Evolutionary conservation across 2,329 filamentous ascomycete genomes (phyloP).

Genomic region (Aspergillus pseudotamarii): DNA sequence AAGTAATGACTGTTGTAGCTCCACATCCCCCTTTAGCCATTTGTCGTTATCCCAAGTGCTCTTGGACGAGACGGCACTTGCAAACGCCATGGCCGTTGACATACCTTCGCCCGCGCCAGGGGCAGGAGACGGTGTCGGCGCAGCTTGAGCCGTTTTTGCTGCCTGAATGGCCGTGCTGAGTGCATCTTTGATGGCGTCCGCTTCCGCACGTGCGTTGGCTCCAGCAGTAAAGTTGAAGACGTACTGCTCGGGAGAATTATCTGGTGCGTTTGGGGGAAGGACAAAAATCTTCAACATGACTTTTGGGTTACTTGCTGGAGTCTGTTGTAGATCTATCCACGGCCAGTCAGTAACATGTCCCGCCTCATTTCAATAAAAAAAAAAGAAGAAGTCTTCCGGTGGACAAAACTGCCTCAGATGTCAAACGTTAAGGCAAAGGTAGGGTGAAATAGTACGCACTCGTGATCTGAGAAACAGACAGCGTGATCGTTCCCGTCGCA

Average conservation of each 20-base stretch:
- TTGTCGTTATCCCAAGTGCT: conserved; percentile 79
- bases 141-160: conserved; percentile 56
- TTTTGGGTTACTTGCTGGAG: conserved; percentile 82
- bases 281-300: conserved; percentile 93
- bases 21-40: conserved; percentile 74
- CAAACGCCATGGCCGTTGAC: conserved; percentile 76
- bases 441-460: conserved; percentile 59
- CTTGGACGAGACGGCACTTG: conserved; percentile 65
- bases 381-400: background rate
- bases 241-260: conserved; percentile 62
- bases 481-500: conserved; percentile 66
- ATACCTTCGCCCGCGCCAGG: conserved; percentile 46
- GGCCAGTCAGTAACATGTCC: conserved; percentile 4
- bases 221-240: conserved; percentile 87
- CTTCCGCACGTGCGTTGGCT: conserved; percentile 75
- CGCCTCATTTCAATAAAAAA: background rate
- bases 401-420: background rate
- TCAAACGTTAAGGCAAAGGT: background rate
- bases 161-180: conserved; percentile 77
- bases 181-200: conserved; percentile 79
- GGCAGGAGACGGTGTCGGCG: conserved; percentile 37
- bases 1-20: conserved; percentile 84
- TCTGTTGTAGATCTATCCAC: conserved; percentile 82
- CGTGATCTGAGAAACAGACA: conserved; percentile 75
- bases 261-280: conserved; percentile 55